Conservation (phyloP, 176 grass and related monocot species). For the Oryza longistaminata region DNA sequence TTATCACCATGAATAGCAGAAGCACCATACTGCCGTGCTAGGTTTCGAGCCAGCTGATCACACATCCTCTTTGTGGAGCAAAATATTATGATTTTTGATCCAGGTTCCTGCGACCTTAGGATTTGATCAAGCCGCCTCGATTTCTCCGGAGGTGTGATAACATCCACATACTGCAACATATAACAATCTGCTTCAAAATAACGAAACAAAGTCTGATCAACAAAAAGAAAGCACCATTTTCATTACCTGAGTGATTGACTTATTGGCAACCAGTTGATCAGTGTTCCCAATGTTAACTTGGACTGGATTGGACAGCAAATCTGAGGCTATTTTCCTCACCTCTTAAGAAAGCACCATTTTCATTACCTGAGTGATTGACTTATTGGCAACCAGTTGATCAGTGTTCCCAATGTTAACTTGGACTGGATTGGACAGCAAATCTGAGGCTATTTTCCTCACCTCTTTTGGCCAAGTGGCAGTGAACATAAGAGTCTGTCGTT, state of each 20-base stretch:
- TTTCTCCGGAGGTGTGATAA: constrained; percentile 72
- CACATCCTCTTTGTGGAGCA: constrained; percentile 99
- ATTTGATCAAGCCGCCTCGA: constrained; percentile 78
- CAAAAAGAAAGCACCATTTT: constrained; percentile 4
- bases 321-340: constrained; percentile 76
- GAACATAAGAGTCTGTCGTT: constrained; percentile 91
- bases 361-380: constrained; percentile 81
- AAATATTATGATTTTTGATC: constrained; percentile 91
- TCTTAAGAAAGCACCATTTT: constrained; percentile 42
- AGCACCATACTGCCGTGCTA: constrained; percentile 62
- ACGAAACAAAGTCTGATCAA: constrained; percentile 14
- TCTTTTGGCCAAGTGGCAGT: constrained; percentile 93
- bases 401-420: constrained; percentile 91
- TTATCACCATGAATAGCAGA: constrained; percentile 96
- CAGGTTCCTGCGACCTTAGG: constrained; percentile 70
- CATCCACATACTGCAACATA: constrained; percentile 66
- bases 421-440: constrained; percentile 69
- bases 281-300: constrained; percentile 91
- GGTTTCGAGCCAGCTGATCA: constrained; percentile 66
- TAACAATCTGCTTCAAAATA: constrained; percentile 31
- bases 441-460: constrained; percentile 76
- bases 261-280: constrained; percentile 84
- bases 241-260: constrained; percentile 81
- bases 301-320: constrained; percentile 69
- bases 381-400: constrained; percentile 84